Base-by-base conservation (phyloP, 345 rosid species). In the Mallotus nudiflorus region DNA sequence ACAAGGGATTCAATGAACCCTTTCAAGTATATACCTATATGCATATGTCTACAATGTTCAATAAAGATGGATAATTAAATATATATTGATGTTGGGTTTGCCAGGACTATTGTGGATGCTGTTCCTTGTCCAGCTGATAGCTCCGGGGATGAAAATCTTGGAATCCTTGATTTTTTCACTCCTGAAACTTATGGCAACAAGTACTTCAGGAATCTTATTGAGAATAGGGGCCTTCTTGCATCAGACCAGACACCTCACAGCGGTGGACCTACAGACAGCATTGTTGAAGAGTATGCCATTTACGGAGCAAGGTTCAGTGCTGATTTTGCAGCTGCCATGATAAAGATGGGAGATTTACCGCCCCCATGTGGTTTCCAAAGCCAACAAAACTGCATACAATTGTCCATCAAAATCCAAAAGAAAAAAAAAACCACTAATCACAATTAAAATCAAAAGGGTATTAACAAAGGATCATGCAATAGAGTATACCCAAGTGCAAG, bases 101-200 rank as follows among this genome's bases (percentile, higher is more conserved):
- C 66, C 1, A 62, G 50, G 8, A 40, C 5, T 39, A n/a, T 62
- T 22, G 42, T 49, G 7, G 33, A 24, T 39, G 18, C 39, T 22
- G 48, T 62, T 10, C 66, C 66, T 4, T 62, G 66, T 14, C 66
- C 66, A 62, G 50, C 50, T 40, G 66, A 62, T 22, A 50, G 66
- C 19, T 62, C 50, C 12, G 66, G 66, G 13, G 16, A 62, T 24
- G 19, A 40, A 20, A 62, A 62, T 11, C 29, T 39, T 14, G 25
- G 48, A 4, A 29, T 50, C 6, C 50, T 62, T 40, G 66, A 62
- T 40, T 14, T 31, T 6, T 7, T 62, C 8, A 62, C 66, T 40
- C 33, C 50, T 11, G 44, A 42, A 22, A 40, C 6, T 22, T 62
- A 28, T 45, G 66, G 42, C 3, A 62, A 62, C 48, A 62, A 28